Evolutionary conservation across 2,329 filamentous ascomycete species (phyloP).

Genomic region (Lachnum nothofagi): DNA sequence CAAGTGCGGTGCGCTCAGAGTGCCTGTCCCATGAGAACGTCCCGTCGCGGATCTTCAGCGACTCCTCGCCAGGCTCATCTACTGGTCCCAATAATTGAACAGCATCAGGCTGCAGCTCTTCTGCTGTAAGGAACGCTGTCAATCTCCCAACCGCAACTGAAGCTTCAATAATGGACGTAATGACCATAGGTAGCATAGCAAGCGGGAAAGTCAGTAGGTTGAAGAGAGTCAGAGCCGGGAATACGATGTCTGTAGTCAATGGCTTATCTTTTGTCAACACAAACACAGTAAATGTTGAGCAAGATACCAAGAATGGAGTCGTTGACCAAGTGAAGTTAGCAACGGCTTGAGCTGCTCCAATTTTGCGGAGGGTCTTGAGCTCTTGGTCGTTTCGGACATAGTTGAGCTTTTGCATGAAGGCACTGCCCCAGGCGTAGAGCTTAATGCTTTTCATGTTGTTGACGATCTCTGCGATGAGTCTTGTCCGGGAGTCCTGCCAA

Average conservation of each 20-base stretch:
- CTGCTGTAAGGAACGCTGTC: slow-evolving; percentile 76
- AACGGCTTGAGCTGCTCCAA: slow-evolving; percentile 87
- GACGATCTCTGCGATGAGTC: slow-evolving; percentile 93
- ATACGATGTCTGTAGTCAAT: slow-evolving; percentile 89
- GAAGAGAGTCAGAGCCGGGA: slow-evolving; percentile 88
- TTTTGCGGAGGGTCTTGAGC: slow-evolving; percentile 90
- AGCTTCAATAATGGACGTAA: slow-evolving; percentile 91
- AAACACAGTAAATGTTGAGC: slow-evolving; percentile 91
- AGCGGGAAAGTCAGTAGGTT: slow-evolving; percentile 94
- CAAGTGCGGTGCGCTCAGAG: slow-evolving; percentile 63
- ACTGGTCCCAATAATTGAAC: slow-evolving; percentile 65
- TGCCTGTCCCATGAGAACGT: slow-evolving; percentile 94
- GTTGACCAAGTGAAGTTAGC: slow-evolving; percentile 98
- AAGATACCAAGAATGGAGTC: slow-evolving; percentile 95
- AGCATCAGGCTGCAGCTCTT: slow-evolving; percentile 85
- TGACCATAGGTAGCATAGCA: slow-evolving; percentile 93
- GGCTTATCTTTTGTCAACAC: slow-evolving; percentile 77
- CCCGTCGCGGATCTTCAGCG: slow-evolving; percentile 74
- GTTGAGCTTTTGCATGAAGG: slow-evolving; percentile 97
- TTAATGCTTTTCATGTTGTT: slow-evolving; percentile 99
- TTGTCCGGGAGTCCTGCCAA: slow-evolving; percentile 67
- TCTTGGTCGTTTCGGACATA: slow-evolving; percentile 94
- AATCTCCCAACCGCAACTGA: slow-evolving; percentile 86
- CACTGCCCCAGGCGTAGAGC: slow-evolving; percentile 92
- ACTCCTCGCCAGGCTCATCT: slow-evolving; percentile 75